phyloP scores from a whole-genome alignment of 164 flowering plant genomes.

The Brasenia schreberi region DNA sequence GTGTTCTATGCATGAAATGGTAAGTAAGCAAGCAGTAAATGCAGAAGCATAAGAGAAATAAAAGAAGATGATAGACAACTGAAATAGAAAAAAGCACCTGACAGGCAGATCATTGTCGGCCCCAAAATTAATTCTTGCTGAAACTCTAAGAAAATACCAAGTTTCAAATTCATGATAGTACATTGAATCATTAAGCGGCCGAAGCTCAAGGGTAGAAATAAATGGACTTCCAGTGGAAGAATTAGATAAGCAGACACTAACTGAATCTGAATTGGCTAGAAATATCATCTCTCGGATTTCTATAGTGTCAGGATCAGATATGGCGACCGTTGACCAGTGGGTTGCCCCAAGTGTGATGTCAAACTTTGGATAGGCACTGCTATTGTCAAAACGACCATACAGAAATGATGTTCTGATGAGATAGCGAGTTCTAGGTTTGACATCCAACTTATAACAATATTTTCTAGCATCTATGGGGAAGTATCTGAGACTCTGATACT shows the following conservation, averaged over 20 bases:
- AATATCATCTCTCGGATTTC: constrained; percentile 74
- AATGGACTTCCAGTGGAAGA: constrained; percentile 87
- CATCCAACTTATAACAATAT: constrained; percentile 60
- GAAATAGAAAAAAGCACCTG: constrained; percentile 28
- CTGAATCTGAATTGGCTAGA: constrained; percentile 52
- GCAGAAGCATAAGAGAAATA: background rate
- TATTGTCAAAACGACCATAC: constrained; percentile 43
- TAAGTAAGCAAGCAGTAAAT: background rate
- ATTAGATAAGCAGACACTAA: constrained; percentile 77
- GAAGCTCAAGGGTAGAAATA: constrained; percentile 80
- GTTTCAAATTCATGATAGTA: constrained; percentile 88
- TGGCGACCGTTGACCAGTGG: constrained; percentile 59
- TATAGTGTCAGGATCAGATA: constrained; percentile 47
- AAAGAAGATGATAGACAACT: background rate
- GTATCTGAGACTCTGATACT: constrained; percentile 50
- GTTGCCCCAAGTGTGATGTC: constrained; percentile 78
- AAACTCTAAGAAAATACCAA: constrained; percentile 57
- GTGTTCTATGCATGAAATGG: constrained; percentile 5
- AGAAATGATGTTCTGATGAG: constrained; percentile 74
- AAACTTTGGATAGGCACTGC: constrained; percentile 61
- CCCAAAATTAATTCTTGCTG: constrained; percentile 87
- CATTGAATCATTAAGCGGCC: constrained; percentile 83
- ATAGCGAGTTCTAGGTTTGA: constrained; percentile 58
- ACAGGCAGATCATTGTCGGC: constrained; percentile 43
- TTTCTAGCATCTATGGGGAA: constrained; percentile 68